Evolutionary conservation across 257 asterid genomes (phyloP).

Genomic region (Solanum chilense): DNA sequence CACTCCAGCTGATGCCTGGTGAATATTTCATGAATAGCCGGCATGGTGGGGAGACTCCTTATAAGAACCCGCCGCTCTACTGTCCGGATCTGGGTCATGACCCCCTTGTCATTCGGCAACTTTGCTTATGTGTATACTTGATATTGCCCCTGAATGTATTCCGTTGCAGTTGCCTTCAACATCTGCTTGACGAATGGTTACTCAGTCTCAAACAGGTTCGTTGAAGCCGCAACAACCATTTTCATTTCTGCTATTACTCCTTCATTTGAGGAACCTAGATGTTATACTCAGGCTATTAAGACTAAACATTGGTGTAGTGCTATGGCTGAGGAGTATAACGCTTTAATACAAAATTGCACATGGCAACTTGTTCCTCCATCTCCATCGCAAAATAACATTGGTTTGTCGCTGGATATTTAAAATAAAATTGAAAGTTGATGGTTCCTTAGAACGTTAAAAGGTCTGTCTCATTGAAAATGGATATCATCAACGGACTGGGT

Average conservation of each 20-base stretch:
- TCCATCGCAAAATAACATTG: not conserved
- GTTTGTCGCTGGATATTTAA: not conserved
- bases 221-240: not conserved
- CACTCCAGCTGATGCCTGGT: too few relatives aligned
- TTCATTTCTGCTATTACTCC: not conserved
- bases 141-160: too few relatives aligned
- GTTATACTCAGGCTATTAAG: not conserved
- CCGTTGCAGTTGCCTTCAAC: too few relatives aligned
- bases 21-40: too few relatives aligned
- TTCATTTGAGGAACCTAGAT: not conserved
- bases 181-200: not conserved
- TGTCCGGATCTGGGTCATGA: too few relatives aligned
- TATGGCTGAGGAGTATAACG: not conserved
- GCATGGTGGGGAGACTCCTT: too few relatives aligned
- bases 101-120: too few relatives aligned
- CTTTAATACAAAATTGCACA: not conserved
- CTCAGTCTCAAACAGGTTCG: not conserved
- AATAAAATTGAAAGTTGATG: not conserved
- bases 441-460: not conserved
- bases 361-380: not conserved
- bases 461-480: not conserved
- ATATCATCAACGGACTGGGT: not conserved
- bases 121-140: too few relatives aligned
- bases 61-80: too few relatives aligned
- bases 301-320: not conserved